Evolutionary conservation across 2,329 filamentous ascomycete species (phyloP), one percentile per base, ranked within the genome.

Genomic region (Claviceps maximensis): DNA sequence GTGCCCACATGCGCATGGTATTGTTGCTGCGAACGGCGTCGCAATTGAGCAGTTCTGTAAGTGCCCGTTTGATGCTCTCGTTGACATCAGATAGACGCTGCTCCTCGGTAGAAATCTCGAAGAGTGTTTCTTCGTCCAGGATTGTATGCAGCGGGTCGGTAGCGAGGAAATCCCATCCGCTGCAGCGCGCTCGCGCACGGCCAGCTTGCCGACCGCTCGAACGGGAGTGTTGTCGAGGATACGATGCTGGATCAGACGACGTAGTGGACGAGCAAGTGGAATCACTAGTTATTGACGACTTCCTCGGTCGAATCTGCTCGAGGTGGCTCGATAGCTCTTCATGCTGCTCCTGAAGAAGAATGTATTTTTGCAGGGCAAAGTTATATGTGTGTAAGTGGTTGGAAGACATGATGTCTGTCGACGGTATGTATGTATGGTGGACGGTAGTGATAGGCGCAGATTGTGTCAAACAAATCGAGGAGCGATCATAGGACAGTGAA

Each of bases 1-100:
- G 79, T 36, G 82, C 76, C 74, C 77, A 82, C 55, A 72, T 77
- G 48, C 79, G 76, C 61, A 79, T 75, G 1, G 70, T 67, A 29
- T 67, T 65, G 55, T 80, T 75, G 47, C 63, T 65, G 44, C 77
- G 75, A 17, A 80, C 76, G 40, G 72, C 67, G 25, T 77, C 74
- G 65, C 77, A 81, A 66, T 82, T 83, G 59, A 83, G 73, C 15
- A 83, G 72, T 63, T 81, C 78, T 6, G 78, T 83, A 58, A 83
- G 62, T 2, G 77, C 75, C 33, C 77, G 73, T 68, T 83, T 83
- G 68, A 82, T 78, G 59, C 75, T 73, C 65, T 81, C 78, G 64
- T 79, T 80, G 64, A 81, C 74, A 56, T 75, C 71, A 50, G 70
- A 77, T 12, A 81, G 70, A 55, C 72, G 75, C 57, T 74, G 71